These are phyloP conservation scores for Solanum pimpinellifolium DNA, from an alignment of 257 asterid genomes.

Conservation along the genomic window DNA sequence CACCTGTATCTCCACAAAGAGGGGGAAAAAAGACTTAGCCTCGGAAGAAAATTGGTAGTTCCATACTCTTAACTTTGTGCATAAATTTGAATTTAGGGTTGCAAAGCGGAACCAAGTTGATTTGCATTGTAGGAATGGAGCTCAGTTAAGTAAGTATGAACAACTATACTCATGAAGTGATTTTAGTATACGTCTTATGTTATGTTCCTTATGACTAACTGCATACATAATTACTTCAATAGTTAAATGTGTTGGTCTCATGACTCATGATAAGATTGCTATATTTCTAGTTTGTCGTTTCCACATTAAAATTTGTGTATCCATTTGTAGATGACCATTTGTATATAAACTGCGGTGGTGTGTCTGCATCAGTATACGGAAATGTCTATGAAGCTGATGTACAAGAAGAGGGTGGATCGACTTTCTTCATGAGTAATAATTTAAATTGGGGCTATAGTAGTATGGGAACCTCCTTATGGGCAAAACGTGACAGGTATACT, in stretches of 20 bases:
- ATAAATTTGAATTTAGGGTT: not conserved
- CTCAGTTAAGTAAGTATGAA: not conserved
- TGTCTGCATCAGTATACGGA: not conserved
- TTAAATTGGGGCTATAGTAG: slow-evolving; percentile 19
- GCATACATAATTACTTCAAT: not conserved
- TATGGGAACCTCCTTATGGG: slow-evolving; percentile 3
- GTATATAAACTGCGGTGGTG: slow-evolving; percentile 12
- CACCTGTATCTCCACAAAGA: not conserved
- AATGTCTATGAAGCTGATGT: slow-evolving; percentile 7
- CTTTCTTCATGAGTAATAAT: not conserved
- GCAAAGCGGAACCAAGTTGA: not conserved
- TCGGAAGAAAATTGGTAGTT: not conserved
- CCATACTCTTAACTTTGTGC: not conserved
- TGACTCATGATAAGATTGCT: not conserved
- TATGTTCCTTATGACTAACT: not conserved
- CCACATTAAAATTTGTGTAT: not conserved
- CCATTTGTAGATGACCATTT: not conserved
- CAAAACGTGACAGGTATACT: not conserved
- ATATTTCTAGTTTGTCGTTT: not conserved
- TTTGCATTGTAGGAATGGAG: not conserved
- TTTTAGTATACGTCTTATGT: not conserved
- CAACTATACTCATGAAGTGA: not conserved
- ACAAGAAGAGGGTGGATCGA: not conserved
- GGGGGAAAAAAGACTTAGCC: not conserved
- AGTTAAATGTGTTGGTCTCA: not conserved